These are phyloP conservation scores for Neofusicoccum sp. DNA, from an alignment of 2,329 filamentous ascomycete genomes.

Conservation along the genomic window DNA sequence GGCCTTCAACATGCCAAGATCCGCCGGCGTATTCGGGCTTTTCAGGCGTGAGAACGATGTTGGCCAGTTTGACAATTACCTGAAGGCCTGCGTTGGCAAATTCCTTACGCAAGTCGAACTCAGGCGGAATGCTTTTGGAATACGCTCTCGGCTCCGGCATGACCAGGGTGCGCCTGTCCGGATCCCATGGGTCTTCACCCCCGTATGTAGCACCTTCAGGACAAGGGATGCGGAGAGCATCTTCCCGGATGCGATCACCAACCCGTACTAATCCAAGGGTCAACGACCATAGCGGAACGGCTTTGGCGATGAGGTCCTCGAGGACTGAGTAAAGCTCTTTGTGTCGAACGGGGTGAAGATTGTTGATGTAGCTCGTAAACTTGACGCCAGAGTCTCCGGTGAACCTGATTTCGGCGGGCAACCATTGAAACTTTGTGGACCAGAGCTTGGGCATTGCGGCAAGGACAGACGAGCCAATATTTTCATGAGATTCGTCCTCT, in stretches of 20 bases:
- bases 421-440: slow-evolving; percentile 47
- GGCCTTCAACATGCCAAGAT: slow-evolving; percentile 51
- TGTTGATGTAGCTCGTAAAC: slow-evolving; percentile 56
- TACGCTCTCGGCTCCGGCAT: too few species aligned
- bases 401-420: slow-evolving; percentile 53
- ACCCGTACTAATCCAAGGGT: not conserved
- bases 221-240: too few species aligned
- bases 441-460: slow-evolving; percentile 9
- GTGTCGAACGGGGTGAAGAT: slow-evolving; percentile 49
- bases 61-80: slow-evolving; percentile 63
- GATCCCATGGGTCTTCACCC: too few species aligned
- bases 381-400: slow-evolving; percentile 33
- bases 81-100: slow-evolving; percentile 54
- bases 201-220: too few species aligned
- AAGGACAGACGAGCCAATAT: not conserved
- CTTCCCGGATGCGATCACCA: too few species aligned
- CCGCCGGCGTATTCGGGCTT: slow-evolving; percentile 57
- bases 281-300: slow-evolving; percentile 49
- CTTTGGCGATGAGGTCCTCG: slow-evolving; percentile 45
- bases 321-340: slow-evolving; percentile 45
- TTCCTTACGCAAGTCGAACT: slow-evolving; percentile 27
- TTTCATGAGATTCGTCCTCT: slow-evolving; percentile 11
- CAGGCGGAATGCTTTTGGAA: not conserved
- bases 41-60: slow-evolving; percentile 59
- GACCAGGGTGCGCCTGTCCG: too few species aligned